Evolutionary conservation across 257 asterid species (phyloP).

Genomic region (Verbascum thapsus): DNA sequence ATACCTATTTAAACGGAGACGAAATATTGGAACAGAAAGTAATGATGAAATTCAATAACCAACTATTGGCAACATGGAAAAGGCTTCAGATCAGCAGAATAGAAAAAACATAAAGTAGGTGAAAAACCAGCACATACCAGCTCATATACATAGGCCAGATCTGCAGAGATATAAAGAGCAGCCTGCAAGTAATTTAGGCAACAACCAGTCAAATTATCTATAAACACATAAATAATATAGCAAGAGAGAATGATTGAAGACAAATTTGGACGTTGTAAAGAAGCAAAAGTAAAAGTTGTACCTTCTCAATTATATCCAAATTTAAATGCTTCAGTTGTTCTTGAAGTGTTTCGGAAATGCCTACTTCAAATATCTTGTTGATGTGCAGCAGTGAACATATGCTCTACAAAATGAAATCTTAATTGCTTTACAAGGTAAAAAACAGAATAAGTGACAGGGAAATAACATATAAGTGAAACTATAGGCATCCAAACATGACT

Average conservation of each 20-base stretch:
- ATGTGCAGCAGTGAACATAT: slow-evolving; percentile 81
- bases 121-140: slow-evolving; percentile 51
- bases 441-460: slow-evolving; percentile 4
- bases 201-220: not conserved
- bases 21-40: slow-evolving; percentile 19
- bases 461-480: slow-evolving; percentile 9
- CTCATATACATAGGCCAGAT: slow-evolving; percentile 81
- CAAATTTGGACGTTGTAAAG: not conserved
- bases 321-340: slow-evolving; percentile 64
- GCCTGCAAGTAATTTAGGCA: slow-evolving; percentile 56
- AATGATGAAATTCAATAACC: slow-evolving; percentile 18
- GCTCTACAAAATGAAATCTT: slow-evolving; percentile 57
- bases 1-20: slow-evolving; percentile 10
- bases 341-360: slow-evolving; percentile 71
- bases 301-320: slow-evolving; percentile 84
- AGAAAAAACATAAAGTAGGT: slow-evolving; percentile 17
- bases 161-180: slow-evolving; percentile 61
- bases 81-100: not conserved
- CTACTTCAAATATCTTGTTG: slow-evolving; percentile 91
- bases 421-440: slow-evolving; percentile 12
- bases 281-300: slow-evolving; percentile 30
- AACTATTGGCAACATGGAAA: slow-evolving; percentile 9
- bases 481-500: slow-evolving; percentile 21
- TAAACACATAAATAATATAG: slow-evolving; percentile 16
- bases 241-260: slow-evolving; percentile 6